Evolutionary conservation across 495 filamentous ascomycete genomes (phyloP), one percentile per base, ranked within the genome.

Genomic region (Aspergillus funiculosus): DNA sequence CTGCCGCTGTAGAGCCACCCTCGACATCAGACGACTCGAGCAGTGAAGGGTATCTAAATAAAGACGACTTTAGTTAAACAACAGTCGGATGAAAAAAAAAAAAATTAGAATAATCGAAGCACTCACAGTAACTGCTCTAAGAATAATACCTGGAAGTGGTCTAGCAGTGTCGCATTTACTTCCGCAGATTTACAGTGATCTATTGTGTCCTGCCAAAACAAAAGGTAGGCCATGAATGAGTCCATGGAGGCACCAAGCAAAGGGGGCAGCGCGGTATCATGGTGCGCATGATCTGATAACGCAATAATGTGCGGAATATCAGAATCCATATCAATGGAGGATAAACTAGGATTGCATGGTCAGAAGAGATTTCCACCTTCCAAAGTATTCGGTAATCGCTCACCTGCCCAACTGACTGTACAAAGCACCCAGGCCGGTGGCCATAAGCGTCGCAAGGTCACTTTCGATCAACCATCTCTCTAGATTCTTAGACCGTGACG

Each of bases 201-300:
- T 36, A 99, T 75, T 11, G 95, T 87, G 63, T 99, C 92, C 57
- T 99, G 92, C 94, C 92, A 99, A 53, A 99, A 98, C 11, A 89
- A 68, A 10, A 99, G 72, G 57, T 96, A 91, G 10, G 92, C 94
- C 19, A 99, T 76, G 56, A 99, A 97, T 0, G 92, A 94, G 36
- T 89, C 83, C 65, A 98, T 78, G 52, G 94, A 83, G 5, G 77
- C 72, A 44, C 86, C 84, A 48, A 94, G 85, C 11, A 11, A 73
- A 56, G 40, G 83, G 8, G 62, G 56, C 9, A 70, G 47, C 7
- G 68, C 63, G 1, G 59, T 67, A 30, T 64, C 62, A 32, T 70
- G 62, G 7, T 59, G 50, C 5, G 60, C 62, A 42, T 91, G 87
- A 57, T 99, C 90, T 11, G 91, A 95, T 39, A 95, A 74, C 10